Percentiles rank a stretch among this genome's conserved stretches.
Evolutionary conservation across 345 rosid genomes (phyloP).

Genomic region (Cardamine occulta): DNA sequence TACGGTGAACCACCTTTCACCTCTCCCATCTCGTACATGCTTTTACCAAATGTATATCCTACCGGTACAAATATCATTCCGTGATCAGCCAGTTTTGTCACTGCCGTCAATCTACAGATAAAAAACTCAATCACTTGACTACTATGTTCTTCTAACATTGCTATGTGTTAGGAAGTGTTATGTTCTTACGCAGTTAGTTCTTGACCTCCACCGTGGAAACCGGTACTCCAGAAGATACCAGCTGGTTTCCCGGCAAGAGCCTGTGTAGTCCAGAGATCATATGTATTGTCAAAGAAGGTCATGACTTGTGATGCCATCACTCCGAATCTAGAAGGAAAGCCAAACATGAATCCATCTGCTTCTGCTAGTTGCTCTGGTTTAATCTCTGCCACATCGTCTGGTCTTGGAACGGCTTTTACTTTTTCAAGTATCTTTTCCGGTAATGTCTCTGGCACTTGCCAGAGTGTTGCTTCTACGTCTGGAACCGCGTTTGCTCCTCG

Average conservation of each 20-base stretch:
- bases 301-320: constrained; percentile 92
- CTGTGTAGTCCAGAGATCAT: constrained; percentile 68
- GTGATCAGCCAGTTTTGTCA: constrained; percentile 87
- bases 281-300: constrained; percentile 90
- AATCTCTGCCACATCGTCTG: constrained; percentile 79
- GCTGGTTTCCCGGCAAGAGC: constrained; percentile 97
- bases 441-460: constrained; percentile 94
- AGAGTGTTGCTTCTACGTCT: constrained; percentile 89
- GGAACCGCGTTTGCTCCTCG: constrained; percentile 72
- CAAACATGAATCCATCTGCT: constrained; percentile 93
- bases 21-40: constrained; percentile 90
- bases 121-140: neutral
- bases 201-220: constrained; percentile 96
- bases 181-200: constrained; percentile 91
- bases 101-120: constrained; percentile 69
- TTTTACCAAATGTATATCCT: constrained; percentile 82
- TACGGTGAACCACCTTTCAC: constrained; percentile 93
- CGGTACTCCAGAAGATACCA: constrained; percentile 97
- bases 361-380: constrained; percentile 72
- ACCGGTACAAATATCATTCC: constrained; percentile 91
- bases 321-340: constrained; percentile 94
- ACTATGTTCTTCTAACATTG: neutral
- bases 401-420: constrained; percentile 73
- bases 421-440: constrained; percentile 64
- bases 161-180: neutral